Percentiles rank a stretch among this genome's conserved stretches.
phyloP scores from a whole-genome alignment of 257 asterid species.

The Marsdenia floribunda region DNA sequence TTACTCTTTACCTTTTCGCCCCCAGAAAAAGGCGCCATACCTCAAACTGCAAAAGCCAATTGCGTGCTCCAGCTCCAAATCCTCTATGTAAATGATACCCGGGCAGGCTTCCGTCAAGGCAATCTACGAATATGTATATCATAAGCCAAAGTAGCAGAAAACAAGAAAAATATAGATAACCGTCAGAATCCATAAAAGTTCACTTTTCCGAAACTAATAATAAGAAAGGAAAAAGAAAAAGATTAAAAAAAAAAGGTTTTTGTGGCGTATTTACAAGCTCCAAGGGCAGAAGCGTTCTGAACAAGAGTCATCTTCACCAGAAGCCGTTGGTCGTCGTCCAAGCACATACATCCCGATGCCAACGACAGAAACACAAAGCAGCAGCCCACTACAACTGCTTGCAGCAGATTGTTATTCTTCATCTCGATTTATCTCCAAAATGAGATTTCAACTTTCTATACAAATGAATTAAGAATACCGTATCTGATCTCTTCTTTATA shows the following conservation, averaged over 20 bases:
- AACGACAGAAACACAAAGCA: conserved; percentile 11
- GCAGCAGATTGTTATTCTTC: neutral
- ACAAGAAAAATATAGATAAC: neutral
- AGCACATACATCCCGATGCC: conserved; percentile 1
- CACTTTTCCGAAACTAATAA: neutral
- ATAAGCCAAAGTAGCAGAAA: neutral
- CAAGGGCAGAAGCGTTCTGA: conserved; percentile 19
- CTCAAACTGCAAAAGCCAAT: conserved; percentile 96
- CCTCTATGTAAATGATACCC: conserved; percentile 90
- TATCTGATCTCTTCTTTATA: neutral
- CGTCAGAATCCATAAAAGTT: neutral
- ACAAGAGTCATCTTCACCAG: conserved; percentile 30
- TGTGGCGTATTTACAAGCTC: conserved; percentile 19
- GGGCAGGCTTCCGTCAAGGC: conserved; percentile 96
- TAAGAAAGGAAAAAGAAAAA: neutral
- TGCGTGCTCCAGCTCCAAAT: conserved; percentile 74
- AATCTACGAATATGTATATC: conserved; percentile 36
- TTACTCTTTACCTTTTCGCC: conserved; percentile 16
- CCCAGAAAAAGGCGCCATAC: conserved; percentile 32
- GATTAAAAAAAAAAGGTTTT: neutral
- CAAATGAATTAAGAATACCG: neutral
- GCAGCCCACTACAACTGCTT: neutral
- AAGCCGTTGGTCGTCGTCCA: conserved; percentile 14
- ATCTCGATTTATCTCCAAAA: neutral
- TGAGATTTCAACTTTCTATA: neutral